Conservation (phyloP, 257 asterid genomes). For the Ilex aquifolium region DNA sequence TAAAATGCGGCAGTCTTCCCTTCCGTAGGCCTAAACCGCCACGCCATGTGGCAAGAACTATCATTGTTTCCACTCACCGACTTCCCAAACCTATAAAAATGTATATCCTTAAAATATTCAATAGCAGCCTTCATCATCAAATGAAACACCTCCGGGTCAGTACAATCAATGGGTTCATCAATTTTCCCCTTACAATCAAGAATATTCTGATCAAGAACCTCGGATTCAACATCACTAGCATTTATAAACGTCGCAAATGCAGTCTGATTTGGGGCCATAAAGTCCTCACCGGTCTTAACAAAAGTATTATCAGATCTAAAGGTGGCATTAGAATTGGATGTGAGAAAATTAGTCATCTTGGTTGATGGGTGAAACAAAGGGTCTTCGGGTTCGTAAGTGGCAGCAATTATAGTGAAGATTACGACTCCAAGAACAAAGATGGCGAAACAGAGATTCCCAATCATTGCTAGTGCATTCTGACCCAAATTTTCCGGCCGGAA, state of each 20-base stretch:
- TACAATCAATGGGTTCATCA: constrained; percentile 63
- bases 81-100: constrained; percentile 72
- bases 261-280: constrained; percentile 66
- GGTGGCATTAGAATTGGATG: constrained; percentile 78
- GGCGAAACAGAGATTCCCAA: constrained; percentile 55
- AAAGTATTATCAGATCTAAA: constrained; percentile 64
- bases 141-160: constrained; percentile 76
- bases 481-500: constrained; percentile 76
- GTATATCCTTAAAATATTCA: constrained; percentile 59
- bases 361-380: constrained; percentile 81
- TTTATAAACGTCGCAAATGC: constrained; percentile 62
- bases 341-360: constrained; percentile 60
- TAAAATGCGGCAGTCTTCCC: constrained; percentile 52
- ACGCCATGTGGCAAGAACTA: constrained; percentile 87
- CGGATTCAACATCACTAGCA: constrained; percentile 68
- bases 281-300: constrained; percentile 93
- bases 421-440: constrained; percentile 52
- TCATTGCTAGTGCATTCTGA: constrained; percentile 52
- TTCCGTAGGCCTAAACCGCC: constrained; percentile 80
- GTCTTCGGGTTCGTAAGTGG: constrained; percentile 48
- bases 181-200: constrained; percentile 36
- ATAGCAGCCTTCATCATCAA: constrained; percentile 71
- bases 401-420: constrained; percentile 61
- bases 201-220: neutral
- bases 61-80: constrained; percentile 59